Evolutionary conservation across 73 alveolate species (phyloP), one percentile per base, ranked within the genome.

Genomic region (Stentor coeruleus): DNA sequence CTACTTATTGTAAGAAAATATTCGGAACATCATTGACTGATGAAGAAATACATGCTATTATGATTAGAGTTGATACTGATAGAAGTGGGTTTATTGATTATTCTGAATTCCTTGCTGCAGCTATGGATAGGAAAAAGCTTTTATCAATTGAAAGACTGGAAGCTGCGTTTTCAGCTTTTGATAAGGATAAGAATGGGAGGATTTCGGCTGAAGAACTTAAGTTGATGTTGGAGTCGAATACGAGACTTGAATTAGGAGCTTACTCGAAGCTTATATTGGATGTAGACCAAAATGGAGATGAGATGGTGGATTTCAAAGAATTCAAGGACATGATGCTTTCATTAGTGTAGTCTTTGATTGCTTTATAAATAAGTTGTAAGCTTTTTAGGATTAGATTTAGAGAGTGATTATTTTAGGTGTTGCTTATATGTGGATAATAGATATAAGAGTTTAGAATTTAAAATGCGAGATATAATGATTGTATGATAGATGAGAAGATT

Each of bases 61-160:
- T 49, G 6, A 49, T 20, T 11, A 49, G 66, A 49, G 28, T 49
- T 20, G 66, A 49, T 20, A 49, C 66, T 49, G 66, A 49, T 49
- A 49, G 20, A 11, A 49, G 20, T 49, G 66, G 66, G 20, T 6
- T 49, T 20, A 20, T 49, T 49, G 66, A 49, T 49, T 49, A 49
- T 49, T 11, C 28, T 49, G 66, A 49, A 20, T 49, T 49, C 66
- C 66, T 49, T 20, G 66, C 66, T 49, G 87, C 81, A 28, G 66
- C 66, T 49, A 20, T 20, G 6, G 20, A 11, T 20, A 20, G 66
- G 66, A 49, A 49, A 49, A 49, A 49, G 20, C 6, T 49, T 20
- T 20, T 49, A 11, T 49, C 28, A 11, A 20, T 49, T 49, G 66
- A 49, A 49, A 49, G 20, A 20, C 20, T 49, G 20, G 28, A 49